phyloP scores from a whole-genome alignment of 257 asterid genomes.

The Orobanche coerulescens region DNA sequence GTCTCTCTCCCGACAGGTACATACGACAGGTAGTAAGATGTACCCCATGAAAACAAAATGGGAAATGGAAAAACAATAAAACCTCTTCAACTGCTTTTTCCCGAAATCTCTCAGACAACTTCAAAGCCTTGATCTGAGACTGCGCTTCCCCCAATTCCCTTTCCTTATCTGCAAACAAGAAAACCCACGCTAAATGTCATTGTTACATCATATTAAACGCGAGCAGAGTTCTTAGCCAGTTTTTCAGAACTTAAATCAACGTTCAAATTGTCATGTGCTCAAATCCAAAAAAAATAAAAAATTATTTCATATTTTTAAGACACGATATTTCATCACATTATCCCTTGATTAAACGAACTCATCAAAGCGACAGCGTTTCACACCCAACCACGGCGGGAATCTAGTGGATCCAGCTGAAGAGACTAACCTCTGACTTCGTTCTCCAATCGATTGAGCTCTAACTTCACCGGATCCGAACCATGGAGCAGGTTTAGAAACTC shows the following conservation, averaged over 20 bases:
- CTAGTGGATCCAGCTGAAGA: slow-evolving; percentile 64
- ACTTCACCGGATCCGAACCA: slow-evolving; percentile 99
- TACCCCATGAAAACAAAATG: no score
- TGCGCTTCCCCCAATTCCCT: slow-evolving; percentile 82
- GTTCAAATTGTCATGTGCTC: slow-evolving; percentile 10
- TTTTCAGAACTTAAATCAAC: slow-evolving; percentile 13
- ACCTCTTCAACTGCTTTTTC: slow-evolving; percentile 99
- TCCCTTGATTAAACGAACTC: slow-evolving; percentile 10
- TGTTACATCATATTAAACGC: neutral
- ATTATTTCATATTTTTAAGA: slow-evolving; percentile 4
- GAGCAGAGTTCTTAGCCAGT: neutral
- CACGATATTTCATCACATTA: neutral
- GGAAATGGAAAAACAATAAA: neutral
- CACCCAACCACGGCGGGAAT: slow-evolving; percentile 31
- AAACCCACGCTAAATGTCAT: slow-evolving; percentile 7
- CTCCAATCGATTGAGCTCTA: slow-evolving; percentile 98
- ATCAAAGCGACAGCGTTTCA: slow-evolving; percentile 23
- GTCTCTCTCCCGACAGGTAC: no score
- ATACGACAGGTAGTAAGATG: no score
- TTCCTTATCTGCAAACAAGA: slow-evolving; percentile 59
- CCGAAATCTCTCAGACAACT: slow-evolving; percentile 64
- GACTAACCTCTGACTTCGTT: slow-evolving; percentile 95
- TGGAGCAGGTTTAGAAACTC: slow-evolving; percentile 87
- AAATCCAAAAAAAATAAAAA: neutral
- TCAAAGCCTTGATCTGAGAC: slow-evolving; percentile 80